These are phyloP conservation scores for Chrysoporthe austroafricana DNA, from an alignment of 2,329 filamentous ascomycete species.

Conservation along the genomic window DNA sequence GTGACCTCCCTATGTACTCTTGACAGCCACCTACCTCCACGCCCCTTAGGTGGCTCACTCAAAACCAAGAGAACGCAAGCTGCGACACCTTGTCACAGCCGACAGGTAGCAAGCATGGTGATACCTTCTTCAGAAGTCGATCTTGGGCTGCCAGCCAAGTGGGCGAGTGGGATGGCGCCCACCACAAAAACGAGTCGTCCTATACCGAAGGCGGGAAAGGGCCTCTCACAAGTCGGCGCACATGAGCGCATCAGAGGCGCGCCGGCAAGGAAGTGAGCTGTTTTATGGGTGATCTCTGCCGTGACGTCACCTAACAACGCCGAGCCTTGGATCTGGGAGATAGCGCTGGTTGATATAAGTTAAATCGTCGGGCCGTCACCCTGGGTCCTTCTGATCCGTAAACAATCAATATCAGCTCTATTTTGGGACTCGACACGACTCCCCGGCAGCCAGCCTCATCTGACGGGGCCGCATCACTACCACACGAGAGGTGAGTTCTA, in stretches of 20 bases:
- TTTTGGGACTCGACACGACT: background rate
- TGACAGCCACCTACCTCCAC: no score
- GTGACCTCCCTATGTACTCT: no score
- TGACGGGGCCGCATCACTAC: no score
- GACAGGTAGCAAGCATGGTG: no score
- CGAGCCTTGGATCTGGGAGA: background rate
- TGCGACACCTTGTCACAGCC: background rate
- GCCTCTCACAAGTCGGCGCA: background rate
- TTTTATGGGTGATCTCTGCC: conserved; percentile 12
- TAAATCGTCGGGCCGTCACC: background rate
- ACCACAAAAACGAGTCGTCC: background rate
- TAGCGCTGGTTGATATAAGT: background rate
- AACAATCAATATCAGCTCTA: background rate
- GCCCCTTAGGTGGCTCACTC: no score
- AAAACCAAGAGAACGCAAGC: no score
- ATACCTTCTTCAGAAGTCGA: background rate
- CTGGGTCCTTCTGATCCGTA: background rate
- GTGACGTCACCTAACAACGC: conserved; percentile 4
- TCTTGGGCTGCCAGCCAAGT: background rate
- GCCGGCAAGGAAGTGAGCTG: conserved; percentile 11
- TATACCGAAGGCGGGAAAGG: background rate
- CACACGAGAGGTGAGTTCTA: background rate
- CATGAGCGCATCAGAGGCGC: conserved; percentile 14
- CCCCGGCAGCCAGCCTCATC: background rate
- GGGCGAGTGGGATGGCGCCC: background rate